Evolutionary conservation across 345 rosid species (phyloP).

Genomic region (Linum trigynum): DNA sequence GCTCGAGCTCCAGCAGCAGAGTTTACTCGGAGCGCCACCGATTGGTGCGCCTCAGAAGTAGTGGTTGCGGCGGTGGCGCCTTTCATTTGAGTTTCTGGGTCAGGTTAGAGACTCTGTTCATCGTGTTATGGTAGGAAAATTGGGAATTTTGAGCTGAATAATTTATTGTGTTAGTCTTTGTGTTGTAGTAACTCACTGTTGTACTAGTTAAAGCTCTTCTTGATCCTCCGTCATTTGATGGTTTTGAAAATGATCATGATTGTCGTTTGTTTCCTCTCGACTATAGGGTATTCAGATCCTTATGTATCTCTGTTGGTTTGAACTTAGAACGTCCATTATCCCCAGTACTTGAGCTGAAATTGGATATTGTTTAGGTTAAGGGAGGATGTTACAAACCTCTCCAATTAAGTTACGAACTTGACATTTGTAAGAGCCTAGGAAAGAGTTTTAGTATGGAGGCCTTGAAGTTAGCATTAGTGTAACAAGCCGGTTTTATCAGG

Average conservation of each 20-base stretch:
- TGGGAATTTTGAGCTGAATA: not conserved
- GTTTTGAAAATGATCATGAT: too few relatives aligned
- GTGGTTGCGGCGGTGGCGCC: constrained; percentile 4
- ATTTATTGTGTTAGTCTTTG: too few relatives aligned
- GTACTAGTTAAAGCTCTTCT: too few relatives aligned
- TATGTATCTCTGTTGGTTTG: too few relatives aligned
- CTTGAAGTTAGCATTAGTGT: not conserved
- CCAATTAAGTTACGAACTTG: not conserved
- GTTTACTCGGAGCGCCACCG: constrained; percentile 53
- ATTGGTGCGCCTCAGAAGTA: constrained; percentile 19
- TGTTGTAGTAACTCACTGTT: too few relatives aligned
- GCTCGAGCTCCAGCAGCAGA: constrained; percentile 60
- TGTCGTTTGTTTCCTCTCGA: too few relatives aligned
- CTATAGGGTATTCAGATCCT: too few relatives aligned
- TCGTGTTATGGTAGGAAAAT: too few relatives aligned
- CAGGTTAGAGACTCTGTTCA: too few relatives aligned
- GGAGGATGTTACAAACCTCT: not conserved
- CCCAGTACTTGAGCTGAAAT: not conserved
- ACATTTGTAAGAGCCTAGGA: too few relatives aligned
- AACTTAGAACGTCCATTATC: not conserved
- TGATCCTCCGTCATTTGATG: too few relatives aligned
- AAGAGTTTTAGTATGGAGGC: not conserved
- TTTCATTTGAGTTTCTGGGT: not conserved
- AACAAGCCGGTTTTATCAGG: not conserved
- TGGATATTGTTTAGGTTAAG: not conserved